phyloP scores from a whole-genome alignment of 345 rosid genomes.

The Eucalyptus brandiana region DNA sequence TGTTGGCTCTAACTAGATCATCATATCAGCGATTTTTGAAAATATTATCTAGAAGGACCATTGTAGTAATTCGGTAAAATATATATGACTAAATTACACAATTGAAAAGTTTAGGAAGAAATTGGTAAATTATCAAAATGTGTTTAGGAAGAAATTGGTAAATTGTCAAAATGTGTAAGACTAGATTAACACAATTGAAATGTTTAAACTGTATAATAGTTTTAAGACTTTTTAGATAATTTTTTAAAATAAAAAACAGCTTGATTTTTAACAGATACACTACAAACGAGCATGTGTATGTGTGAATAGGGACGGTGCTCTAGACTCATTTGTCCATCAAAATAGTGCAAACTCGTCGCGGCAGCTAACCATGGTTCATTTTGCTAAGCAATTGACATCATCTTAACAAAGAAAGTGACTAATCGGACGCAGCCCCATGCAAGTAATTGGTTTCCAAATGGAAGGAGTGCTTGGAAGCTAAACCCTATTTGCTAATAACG shows the following conservation, averaged over 20 bases:
- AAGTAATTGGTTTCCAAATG: not conserved
- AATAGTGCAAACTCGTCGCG: not conserved
- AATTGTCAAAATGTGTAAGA: not conserved
- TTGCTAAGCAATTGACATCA: not conserved
- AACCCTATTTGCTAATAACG: not conserved
- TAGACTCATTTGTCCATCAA: not conserved
- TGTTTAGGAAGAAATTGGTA: too few relatives aligned
- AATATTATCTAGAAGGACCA: not conserved
- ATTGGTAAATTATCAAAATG: not conserved
- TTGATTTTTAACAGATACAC: not conserved
- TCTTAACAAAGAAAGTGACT: not conserved
- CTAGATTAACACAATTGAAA: too few relatives aligned
- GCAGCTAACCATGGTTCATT: not conserved
- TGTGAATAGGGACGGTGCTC: not conserved
- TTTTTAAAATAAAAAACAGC: fast-evolving
- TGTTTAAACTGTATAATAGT: fast-evolving
- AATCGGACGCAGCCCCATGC: not conserved
- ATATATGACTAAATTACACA: not conserved
- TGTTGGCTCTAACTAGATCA: not conserved
- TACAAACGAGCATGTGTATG: not conserved
- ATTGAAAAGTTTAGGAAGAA: not conserved
- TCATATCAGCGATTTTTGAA: not conserved
- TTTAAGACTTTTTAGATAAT: not conserved
- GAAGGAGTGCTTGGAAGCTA: not conserved
- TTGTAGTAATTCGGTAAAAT: too few relatives aligned